A percentile compares a stretch with the other conserved stretches of the same genome.
phyloP scores from a whole-genome alignment of 352 stramenopile species.

The Phytophthora ramorum region DNA sequence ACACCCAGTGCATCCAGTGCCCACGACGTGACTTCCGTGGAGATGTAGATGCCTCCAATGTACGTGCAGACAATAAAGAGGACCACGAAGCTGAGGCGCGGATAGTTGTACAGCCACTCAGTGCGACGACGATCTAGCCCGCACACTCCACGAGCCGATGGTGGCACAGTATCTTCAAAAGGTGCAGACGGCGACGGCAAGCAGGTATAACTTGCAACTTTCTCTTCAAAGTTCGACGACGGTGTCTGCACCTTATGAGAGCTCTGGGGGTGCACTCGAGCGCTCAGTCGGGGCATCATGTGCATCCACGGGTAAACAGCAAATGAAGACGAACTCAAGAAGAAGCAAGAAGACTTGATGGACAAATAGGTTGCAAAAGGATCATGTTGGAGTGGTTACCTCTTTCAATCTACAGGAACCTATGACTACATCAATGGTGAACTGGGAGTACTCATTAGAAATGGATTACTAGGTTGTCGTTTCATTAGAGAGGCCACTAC shows the following conservation, averaged over 20 bases:
- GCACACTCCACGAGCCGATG: background rate
- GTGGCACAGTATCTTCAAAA: constrained; percentile 1
- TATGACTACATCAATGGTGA: background rate
- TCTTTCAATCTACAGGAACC: background rate
- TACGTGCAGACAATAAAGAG: constrained; percentile 53
- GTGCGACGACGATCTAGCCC: background rate
- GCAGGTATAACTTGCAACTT: constrained; percentile 13
- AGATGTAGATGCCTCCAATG: constrained; percentile 49
- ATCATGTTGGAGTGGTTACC: constrained; percentile 7
- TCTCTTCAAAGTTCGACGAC: constrained; percentile 10
- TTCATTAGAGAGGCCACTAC: constrained; percentile 68
- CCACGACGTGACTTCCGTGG: constrained; percentile 44
- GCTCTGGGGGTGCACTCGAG: constrained; percentile 32
- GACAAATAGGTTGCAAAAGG: constrained; percentile 11
- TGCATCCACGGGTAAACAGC: background rate
- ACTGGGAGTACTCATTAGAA: constrained; percentile 67
- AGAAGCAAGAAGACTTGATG: constrained; percentile 1
- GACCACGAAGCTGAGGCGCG: constrained; percentile 61
- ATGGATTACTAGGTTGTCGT: constrained; percentile 88
- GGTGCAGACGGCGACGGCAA: constrained; percentile 30
- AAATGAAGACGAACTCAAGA: constrained; percentile 7
- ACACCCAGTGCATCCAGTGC: constrained; percentile 38
- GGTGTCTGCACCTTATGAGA: constrained; percentile 5
- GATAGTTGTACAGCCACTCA: constrained; percentile 49
- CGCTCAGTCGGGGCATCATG: constrained; percentile 31